Percentiles rank a stretch among this genome's conserved stretches.
Evolutionary conservation across 2,329 filamentous ascomycete genomes (phyloP).

Genomic region (Colletotrichum chlorophyti): DNA sequence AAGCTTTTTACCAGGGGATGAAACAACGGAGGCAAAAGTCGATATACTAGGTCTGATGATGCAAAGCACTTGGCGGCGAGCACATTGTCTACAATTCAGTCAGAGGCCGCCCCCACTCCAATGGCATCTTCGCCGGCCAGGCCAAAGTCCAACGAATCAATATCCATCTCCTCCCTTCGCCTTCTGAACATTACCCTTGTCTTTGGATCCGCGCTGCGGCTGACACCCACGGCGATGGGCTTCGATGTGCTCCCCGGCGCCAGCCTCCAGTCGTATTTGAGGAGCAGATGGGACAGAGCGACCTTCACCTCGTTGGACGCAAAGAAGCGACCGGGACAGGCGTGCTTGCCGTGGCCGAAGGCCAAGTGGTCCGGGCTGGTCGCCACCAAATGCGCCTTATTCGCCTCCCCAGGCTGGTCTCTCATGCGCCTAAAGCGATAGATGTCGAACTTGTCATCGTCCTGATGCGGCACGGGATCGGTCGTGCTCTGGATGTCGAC

Average conservation of each 20-base stretch:
- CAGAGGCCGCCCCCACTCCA: no score
- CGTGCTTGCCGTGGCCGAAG: slow-evolving; percentile 37
- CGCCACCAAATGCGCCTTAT: slow-evolving; percentile 47
- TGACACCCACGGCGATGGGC: background rate
- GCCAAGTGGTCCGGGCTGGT: slow-evolving; percentile 42
- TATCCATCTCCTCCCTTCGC: background rate
- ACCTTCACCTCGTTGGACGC: background rate
- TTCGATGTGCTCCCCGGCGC: background rate
- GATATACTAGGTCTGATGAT: no score
- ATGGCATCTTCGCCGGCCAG: no score
- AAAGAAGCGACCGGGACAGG: background rate
- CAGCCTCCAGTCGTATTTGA: background rate
- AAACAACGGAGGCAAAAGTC: no score
- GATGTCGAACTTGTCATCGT: background rate
- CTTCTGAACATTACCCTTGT: background rate
- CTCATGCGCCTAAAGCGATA: background rate
- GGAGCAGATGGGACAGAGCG: background rate
- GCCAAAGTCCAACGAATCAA: no score
- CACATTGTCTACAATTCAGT: no score
- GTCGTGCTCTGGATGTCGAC: background rate
- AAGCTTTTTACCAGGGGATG: no score
- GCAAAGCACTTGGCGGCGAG: no score
- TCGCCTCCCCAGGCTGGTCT: background rate
- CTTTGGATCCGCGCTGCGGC: background rate
- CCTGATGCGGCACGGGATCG: no score